A percentile compares a stretch with the other conserved stretches of the same genome.
Evolutionary conservation across 2,329 filamentous ascomycete genomes (phyloP).

Genomic region (Nannizziopsis barbatae): DNA sequence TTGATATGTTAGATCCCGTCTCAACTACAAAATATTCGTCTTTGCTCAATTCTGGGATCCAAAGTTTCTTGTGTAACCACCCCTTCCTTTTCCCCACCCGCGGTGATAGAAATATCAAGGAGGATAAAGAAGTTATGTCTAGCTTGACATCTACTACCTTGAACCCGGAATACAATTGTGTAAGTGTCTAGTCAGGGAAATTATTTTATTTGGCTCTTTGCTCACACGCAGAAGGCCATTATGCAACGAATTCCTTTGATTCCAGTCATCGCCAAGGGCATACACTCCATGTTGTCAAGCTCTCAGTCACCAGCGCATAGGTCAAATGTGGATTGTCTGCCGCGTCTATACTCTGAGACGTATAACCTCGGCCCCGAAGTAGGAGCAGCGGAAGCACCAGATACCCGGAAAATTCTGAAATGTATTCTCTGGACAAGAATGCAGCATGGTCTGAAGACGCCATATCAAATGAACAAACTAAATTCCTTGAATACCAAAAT

Average conservation of each 20-base stretch:
- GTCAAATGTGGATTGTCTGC: constrained; percentile 14
- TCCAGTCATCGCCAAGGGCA: constrained; percentile 26
- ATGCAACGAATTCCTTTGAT: constrained; percentile 28
- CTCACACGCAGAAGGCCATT: constrained; percentile 23
- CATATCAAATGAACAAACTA: constrained; percentile 10
- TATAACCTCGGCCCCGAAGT: neutral
- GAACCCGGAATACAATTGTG: constrained; percentile 24
- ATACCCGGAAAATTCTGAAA: constrained; percentile 19
- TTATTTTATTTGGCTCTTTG: neutral
- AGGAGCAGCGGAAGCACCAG: neutral
- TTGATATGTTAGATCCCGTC: neutral
- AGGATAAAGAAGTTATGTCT: constrained; percentile 16
- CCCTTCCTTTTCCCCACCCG: neutral
- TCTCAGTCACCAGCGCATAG: constrained; percentile 15
- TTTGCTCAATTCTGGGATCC: constrained; percentile 23
- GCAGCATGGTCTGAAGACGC: constrained; percentile 20
- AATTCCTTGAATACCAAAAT: neutral
- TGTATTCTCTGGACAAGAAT: constrained; percentile 26
- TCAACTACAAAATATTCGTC: constrained; percentile 7
- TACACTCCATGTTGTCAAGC: constrained; percentile 24
- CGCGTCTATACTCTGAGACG: neutral
- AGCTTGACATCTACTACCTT: constrained; percentile 24
- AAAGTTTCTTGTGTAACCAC: constrained; percentile 13
- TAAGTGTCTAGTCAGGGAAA: constrained; percentile 11
- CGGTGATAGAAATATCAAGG: constrained; percentile 6